Evolutionary conservation across 768 basidiomycete species (phyloP).

Genomic region (Mycena indigotica): DNA sequence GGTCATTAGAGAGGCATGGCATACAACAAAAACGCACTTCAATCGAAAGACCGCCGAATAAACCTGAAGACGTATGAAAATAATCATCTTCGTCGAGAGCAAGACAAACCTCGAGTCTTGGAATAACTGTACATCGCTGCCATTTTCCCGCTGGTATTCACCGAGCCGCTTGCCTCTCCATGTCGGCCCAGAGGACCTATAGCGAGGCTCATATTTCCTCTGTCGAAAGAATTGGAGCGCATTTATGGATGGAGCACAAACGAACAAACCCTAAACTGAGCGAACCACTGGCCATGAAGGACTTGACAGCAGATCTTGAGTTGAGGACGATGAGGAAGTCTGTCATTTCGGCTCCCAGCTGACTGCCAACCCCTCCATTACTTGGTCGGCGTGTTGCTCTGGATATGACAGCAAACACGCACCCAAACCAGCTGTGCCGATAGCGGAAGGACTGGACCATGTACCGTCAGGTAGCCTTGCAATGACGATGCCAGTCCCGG

Average conservation of each 20-base stretch:
- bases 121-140: constrained; percentile 96
- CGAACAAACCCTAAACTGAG: constrained; percentile 65
- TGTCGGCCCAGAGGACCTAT: constrained; percentile 93
- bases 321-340: constrained; percentile 92
- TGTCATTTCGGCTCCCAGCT: constrained; percentile 79
- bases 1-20: too few species aligned
- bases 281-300: constrained; percentile 94
- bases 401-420: constrained; percentile 83
- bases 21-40: constrained; percentile 39
- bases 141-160: constrained; percentile 83
- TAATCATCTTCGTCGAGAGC: too few species aligned
- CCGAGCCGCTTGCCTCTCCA: constrained; percentile 84
- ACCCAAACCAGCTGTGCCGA: constrained; percentile 89
- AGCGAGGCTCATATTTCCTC: constrained; percentile 84
- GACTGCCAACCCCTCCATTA: not conserved
- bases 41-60: constrained; percentile 89
- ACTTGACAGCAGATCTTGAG: constrained; percentile 60
- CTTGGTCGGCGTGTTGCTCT: not conserved
- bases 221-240: not conserved
- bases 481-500: constrained; percentile 87
- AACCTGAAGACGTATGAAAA: too few species aligned
- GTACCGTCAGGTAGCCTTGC: constrained; percentile 78
- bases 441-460: constrained; percentile 95
- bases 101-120: constrained; percentile 88
- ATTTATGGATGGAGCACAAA: not conserved